These are phyloP conservation scores for Abortiporus biennis DNA, from an alignment of 1,284 basidiomycete species.

Conservation along the genomic window DNA sequence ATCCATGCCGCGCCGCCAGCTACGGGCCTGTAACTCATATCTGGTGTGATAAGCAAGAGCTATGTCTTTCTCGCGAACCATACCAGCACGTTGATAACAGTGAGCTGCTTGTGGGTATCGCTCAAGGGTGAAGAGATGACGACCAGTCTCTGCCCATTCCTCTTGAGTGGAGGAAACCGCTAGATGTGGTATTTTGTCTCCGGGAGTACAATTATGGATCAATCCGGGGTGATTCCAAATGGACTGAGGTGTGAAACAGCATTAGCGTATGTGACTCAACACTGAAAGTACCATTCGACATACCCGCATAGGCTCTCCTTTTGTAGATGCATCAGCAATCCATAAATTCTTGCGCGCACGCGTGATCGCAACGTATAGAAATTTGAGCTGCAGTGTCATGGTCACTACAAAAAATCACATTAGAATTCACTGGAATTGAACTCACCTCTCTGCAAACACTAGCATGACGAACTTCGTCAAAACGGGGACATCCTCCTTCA, in stretches of 20 bases:
- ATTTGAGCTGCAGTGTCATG: slow-evolving; percentile 42
- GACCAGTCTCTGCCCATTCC: slow-evolving; percentile 52
- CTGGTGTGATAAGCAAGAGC: slow-evolving; percentile 39
- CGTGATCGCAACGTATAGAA: slow-evolving; percentile 66
- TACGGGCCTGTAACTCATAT: slow-evolving; percentile 24
- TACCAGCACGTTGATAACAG: slow-evolving; percentile 51
- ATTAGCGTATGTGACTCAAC: too few relatives aligned
- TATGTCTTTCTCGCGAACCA: slow-evolving; percentile 38
- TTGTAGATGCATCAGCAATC: slow-evolving; percentile 57
- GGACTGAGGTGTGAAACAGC: too few relatives aligned
- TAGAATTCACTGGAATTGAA: not conserved
- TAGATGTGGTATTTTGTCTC: slow-evolving; percentile 39
- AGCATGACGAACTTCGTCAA: slow-evolving; percentile 48
- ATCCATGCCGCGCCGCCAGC: too few relatives aligned
- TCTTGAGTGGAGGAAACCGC: slow-evolving; percentile 39
- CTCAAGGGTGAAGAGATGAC: slow-evolving; percentile 45
- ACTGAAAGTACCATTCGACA: too few relatives aligned
- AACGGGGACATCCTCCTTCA: slow-evolving; percentile 29
- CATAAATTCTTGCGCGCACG: slow-evolving; percentile 62
- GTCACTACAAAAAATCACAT: too few relatives aligned
- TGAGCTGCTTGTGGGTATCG: slow-evolving; percentile 55
- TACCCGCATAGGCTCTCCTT: slow-evolving; percentile 54
- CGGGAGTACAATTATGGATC: slow-evolving; percentile 37
- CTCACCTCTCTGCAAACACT: slow-evolving; percentile 55
- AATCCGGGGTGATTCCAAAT: slow-evolving; percentile 39